A percentile compares a stretch with the other conserved stretches of the same genome.
phyloP scores from a whole-genome alignment of 768 basidiomycete genomes.

The Cubamyces lactineus region DNA sequence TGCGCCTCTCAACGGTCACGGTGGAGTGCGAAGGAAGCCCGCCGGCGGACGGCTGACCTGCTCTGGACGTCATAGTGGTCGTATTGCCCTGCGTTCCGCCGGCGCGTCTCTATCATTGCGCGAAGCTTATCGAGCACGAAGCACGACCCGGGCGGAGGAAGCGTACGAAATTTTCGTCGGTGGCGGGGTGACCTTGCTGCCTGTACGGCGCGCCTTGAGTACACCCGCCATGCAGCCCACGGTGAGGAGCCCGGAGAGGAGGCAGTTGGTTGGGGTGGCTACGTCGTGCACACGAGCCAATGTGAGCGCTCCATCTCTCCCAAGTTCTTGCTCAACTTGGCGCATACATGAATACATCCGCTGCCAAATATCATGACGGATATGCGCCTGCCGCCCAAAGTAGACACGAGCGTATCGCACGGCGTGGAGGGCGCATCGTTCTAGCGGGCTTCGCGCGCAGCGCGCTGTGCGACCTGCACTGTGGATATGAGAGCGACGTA shows the following conservation, averaged over 20 bases:
- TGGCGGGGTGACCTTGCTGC: not conserved
- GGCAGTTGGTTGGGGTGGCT: slow-evolving; percentile 3
- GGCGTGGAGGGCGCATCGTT: slow-evolving; percentile 17
- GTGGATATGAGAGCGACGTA: slow-evolving; percentile 8
- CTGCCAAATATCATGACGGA: too few species aligned
- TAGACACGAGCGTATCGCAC: slow-evolving; percentile 7
- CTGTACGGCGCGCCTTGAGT: not conserved
- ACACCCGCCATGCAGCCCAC: not conserved
- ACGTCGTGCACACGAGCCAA: not conserved
- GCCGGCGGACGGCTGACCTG: not conserved
- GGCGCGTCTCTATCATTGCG: not conserved
- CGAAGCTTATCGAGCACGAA: not conserved
- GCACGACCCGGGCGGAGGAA: not conserved
- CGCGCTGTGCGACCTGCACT: not conserved
- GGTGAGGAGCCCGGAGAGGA: not conserved
- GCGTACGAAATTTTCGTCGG: slow-evolving; percentile 3
- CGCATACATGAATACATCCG: too few species aligned
- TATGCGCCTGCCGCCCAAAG: too few species aligned
- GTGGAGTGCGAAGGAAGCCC: slow-evolving; percentile 5
- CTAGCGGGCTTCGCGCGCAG: slow-evolving; percentile 4
- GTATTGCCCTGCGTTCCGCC: not conserved
- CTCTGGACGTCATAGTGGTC: slow-evolving; percentile 2
- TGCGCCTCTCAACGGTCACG: not conserved
- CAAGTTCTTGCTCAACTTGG: too few species aligned
- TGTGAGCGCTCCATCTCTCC: too few species aligned